Evolutionary conservation across 306 rosid species (phyloP).

Genomic region (Begonia masoniana): DNA sequence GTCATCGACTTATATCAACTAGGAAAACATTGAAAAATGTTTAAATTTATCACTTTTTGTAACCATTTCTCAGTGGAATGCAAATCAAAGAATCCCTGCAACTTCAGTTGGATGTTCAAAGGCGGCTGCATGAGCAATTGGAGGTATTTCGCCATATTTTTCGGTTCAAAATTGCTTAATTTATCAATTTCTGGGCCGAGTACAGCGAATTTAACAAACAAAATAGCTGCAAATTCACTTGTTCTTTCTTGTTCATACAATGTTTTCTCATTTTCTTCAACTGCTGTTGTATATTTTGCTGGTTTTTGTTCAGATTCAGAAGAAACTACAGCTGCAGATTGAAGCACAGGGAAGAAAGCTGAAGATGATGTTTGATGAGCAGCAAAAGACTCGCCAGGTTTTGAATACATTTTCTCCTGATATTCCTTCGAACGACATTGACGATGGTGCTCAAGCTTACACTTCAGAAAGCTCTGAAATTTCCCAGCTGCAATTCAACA

Average conservation of each 20-base stretch:
- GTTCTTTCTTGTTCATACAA: too few relatives aligned
- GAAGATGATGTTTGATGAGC: slow-evolving; percentile 32
- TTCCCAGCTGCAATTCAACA: too few relatives aligned
- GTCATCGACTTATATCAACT: not conserved
- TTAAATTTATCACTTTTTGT: not conserved
- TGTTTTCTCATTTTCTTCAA: not conserved
- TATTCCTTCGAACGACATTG: too few relatives aligned
- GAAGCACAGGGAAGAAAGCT: slow-evolving; percentile 38
- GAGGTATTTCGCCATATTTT: slow-evolving; percentile 32
- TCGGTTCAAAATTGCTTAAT: not conserved
- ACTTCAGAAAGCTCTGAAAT: too few relatives aligned
- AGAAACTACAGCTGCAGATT: slow-evolving; percentile 26
- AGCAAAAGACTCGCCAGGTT: slow-evolving; percentile 7
- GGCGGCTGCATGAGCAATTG: slow-evolving; percentile 80
- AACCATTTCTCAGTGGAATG: slow-evolving; percentile 32
- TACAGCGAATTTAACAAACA: too few relatives aligned
- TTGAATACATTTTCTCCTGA: too few relatives aligned
- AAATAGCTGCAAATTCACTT: too few relatives aligned
- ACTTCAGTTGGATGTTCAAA: slow-evolving; percentile 79
- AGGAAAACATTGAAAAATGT: not conserved
- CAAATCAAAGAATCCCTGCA: slow-evolving; percentile 87
- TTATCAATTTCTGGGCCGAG: too few relatives aligned
- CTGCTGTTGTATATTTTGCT: not conserved
- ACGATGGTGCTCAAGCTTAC: too few relatives aligned
- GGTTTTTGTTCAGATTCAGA: slow-evolving; percentile 17